phyloP scores from a whole-genome alignment of 2,329 filamentous ascomycete genomes.

The Ascochyta rabiei region DNA sequence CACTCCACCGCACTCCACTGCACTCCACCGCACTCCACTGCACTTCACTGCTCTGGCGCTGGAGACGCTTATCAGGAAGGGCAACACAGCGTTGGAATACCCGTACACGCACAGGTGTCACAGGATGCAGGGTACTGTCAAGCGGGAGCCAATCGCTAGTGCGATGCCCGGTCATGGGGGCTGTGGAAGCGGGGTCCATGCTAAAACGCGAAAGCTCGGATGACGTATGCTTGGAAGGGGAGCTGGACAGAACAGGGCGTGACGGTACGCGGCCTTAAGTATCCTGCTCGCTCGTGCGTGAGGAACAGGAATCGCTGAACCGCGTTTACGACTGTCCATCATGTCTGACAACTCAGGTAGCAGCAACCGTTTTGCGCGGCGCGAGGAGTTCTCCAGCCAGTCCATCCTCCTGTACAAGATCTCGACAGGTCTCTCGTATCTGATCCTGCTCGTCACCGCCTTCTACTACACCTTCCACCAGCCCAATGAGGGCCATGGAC shows the following conservation, averaged over 20 bases:
- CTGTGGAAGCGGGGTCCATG: conserved; percentile 14
- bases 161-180: conserved; percentile 10
- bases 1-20: too few relatives aligned
- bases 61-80: background rate
- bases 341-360: conserved; percentile 48
- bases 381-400: conserved; percentile 67
- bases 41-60: too few relatives aligned
- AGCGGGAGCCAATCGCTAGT: conserved; percentile 9
- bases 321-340: background rate
- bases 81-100: background rate
- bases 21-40: too few relatives aligned
- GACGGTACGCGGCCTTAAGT: conserved; percentile 8
- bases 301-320: too few relatives aligned
- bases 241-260: conserved; percentile 3
- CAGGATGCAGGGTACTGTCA: conserved; percentile 1
- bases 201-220: conserved; percentile 5
- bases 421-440: conserved; percentile 74
- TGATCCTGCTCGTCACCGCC: conserved; percentile 72
- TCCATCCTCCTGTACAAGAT: conserved; percentile 76
- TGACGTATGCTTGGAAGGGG: conserved; percentile 6
- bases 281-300: background rate
- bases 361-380: conserved; percentile 74
- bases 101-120: conserved; percentile 5
- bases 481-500: conserved; percentile 65
- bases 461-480: conserved; percentile 74